Conservation (phyloP, 306 rosid genomes). For the Datisca glomerata region DNA sequence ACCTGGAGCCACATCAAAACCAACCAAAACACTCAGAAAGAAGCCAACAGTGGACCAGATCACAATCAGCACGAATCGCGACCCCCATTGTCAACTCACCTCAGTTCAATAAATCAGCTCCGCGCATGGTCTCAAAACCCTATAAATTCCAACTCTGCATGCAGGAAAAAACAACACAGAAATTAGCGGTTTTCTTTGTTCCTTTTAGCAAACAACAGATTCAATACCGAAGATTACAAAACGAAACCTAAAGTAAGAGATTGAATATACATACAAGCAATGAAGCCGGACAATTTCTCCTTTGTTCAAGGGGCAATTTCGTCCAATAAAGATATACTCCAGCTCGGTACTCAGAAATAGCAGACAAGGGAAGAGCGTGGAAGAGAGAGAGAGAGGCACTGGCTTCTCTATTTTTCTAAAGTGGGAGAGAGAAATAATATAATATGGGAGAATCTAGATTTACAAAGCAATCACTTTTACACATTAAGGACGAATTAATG, state of each 20-base stretch:
- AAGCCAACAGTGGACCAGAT: constrained; percentile 18
- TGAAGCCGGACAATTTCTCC: constrained; percentile 5
- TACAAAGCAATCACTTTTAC: too few relatives aligned
- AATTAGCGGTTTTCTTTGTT: constrained; percentile 8
- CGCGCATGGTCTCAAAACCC: constrained; percentile 21
- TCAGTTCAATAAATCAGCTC: constrained; percentile 14
- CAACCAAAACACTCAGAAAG: constrained; percentile 7
- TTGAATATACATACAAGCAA: constrained; percentile 14
- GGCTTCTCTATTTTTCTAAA: too few relatives aligned
- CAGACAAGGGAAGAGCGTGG: neutral
- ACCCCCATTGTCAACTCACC: constrained; percentile 17
- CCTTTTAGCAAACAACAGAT: constrained; percentile 1
- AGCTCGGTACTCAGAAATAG: neutral
- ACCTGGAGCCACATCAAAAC: constrained; percentile 12
- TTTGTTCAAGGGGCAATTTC: constrained; percentile 17
- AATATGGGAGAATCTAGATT: too few relatives aligned
- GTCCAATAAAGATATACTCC: constrained; percentile 15
- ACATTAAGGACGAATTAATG: too few relatives aligned
- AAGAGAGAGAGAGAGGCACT: neutral
- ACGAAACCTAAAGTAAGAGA: constrained; percentile 1
- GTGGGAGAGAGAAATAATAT: too few relatives aligned
- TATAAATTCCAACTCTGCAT: constrained; percentile 19
- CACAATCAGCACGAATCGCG: constrained; percentile 10
- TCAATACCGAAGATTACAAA: constrained; percentile 4
- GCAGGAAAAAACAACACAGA: constrained; percentile 17